Conservation (phyloP, 371 early-diverging fungal genomes). For the Globomyces sp. region DNA sequence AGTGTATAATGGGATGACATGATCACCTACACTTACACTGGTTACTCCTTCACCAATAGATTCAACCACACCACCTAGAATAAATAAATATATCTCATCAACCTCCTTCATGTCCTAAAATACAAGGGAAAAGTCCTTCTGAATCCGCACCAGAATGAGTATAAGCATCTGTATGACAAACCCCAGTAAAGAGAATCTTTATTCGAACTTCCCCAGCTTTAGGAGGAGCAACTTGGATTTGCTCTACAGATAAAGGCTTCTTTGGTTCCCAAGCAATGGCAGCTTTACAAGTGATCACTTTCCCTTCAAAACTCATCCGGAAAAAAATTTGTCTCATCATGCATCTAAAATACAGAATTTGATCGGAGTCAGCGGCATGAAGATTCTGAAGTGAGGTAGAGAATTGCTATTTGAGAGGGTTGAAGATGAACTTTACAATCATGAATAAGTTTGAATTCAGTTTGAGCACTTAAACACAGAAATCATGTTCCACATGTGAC, state of each 20-base stretch:
- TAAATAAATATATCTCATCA: no score
- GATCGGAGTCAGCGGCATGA: no score
- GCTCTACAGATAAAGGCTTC: slow-evolving; percentile 85
- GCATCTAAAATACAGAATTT: no score
- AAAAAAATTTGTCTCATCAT: not conserved
- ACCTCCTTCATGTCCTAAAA: slow-evolving; percentile 94
- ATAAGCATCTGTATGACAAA: slow-evolving; percentile 82
- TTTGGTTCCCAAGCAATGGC: slow-evolving; percentile 94
- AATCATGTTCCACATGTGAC: no score
- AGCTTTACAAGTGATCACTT: slow-evolving; percentile 90
- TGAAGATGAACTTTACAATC: no score
- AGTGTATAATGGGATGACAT: slow-evolving; percentile 93
- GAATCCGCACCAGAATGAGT: slow-evolving; percentile 80
- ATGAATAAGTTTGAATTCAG: no score
- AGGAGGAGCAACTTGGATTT: slow-evolving; percentile 89
- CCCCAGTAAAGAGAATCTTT: slow-evolving; percentile 83
- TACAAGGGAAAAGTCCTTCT: slow-evolving; percentile 82
- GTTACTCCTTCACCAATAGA: slow-evolving; percentile 96
- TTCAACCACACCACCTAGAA: slow-evolving; percentile 77
- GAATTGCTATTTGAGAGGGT: no score
- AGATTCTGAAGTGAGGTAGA: no score
- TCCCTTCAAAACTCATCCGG: slow-evolving; percentile 10
- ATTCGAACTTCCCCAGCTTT: slow-evolving; percentile 91
- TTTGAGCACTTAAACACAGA: no score
- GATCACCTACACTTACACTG: slow-evolving; percentile 83